Evolutionary conservation across 805 yeast genomes (phyloP), one percentile per base, ranked within the genome.

Genomic region (Wickerhamiella alocasiicola): DNA sequence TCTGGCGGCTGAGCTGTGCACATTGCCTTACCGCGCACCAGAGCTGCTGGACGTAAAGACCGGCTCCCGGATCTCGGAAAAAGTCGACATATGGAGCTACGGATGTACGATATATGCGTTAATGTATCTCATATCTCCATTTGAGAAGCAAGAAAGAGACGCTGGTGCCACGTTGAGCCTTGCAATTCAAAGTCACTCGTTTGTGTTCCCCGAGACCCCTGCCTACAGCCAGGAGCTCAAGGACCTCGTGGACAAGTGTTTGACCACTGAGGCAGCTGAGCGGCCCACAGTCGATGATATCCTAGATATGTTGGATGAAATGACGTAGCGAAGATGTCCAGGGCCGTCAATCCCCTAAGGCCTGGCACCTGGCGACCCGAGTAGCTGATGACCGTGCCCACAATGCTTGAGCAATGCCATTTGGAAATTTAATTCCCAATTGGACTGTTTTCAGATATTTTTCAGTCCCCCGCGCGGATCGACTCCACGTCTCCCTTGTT

Each of bases 1-100:
- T 50, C 64, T 74, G 47, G 85, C 87, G 12, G 81, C 76, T 44
- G 91, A 81, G 52, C 83, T 81, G 56, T 82, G 94, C 53, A 80
- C 94, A 1, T 60, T 83, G 41, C 84, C 93, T 1, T 88, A 80
- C 57, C 65, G 94, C 30, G 94, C 96, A 0, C 97, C 97, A 0
- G 97, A 87, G 55, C 64, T 88, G 34, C 61, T 87, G 44, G 88
- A 84, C 53, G 79, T 84, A 28, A 73, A 72, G 32, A 70, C 82
- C 1, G 78, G 79, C 31, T 58, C 72, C n/a, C 59, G 59, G 5
- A 66, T 87, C 33, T 75, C 76, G 46, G 94, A 82, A 52, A 71
- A 72, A 44, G 76, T 81, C 3, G 97, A 87, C 57, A 73, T 88
- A 19, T 87, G 97, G 97, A 79, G 94, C 3, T 59, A 87, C 21